phyloP scores from a whole-genome alignment of 179 eudicot genomes.

The Sideroxylon spinosum region DNA sequence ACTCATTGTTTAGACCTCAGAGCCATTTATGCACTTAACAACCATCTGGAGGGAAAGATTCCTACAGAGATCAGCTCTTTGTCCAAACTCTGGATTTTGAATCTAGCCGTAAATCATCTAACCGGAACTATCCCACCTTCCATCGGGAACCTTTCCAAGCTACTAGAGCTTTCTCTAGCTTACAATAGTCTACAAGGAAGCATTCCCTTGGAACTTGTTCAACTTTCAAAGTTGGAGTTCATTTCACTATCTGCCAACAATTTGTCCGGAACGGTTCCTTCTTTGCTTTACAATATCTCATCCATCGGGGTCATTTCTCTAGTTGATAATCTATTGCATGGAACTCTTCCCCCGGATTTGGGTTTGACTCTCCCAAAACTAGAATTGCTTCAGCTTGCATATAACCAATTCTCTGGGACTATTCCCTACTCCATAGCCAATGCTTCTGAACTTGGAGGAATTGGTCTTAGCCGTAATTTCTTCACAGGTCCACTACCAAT shows the following conservation, averaged over 20 bases:
- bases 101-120: neutral
- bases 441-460: neutral
- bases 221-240: neutral
- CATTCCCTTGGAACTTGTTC: constrained; percentile 14
- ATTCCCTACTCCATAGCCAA: neutral
- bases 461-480: neutral
- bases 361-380: neutral
- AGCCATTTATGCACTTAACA: neutral
- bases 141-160: constrained; percentile 9
- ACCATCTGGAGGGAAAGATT: constrained; percentile 7
- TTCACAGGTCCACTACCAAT: neutral
- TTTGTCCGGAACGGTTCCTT: no score
- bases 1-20: neutral
- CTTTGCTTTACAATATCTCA: no score
- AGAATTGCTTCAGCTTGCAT: neutral
- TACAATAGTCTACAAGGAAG: constrained; percentile 8
- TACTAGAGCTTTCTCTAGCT: neutral
- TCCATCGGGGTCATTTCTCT: no score
- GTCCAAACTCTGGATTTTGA: neutral
- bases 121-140: constrained; percentile 17
- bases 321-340: no score
- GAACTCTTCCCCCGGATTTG: no score
- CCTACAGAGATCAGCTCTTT: constrained; percentile 10
- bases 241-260: no score
- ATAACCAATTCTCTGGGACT: neutral